These are phyloP conservation scores for Fusarium torulosum DNA, from an alignment of 2,329 filamentous ascomycete species.

Conservation along the genomic window DNA sequence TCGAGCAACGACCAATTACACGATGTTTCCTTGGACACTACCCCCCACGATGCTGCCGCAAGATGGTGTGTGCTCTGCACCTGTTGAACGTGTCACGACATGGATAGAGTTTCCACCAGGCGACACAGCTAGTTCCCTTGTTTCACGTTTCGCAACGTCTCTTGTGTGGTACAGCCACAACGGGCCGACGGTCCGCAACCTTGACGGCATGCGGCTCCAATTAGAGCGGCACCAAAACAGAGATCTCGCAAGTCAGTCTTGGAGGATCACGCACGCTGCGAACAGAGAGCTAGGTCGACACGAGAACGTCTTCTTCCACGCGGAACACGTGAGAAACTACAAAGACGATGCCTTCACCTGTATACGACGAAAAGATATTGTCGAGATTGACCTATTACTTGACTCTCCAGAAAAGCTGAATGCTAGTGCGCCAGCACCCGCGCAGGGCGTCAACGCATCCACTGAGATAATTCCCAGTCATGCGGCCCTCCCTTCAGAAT, in stretches of 20 bases:
- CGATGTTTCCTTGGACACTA: slow-evolving; percentile 93
- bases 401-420: slow-evolving; percentile 47
- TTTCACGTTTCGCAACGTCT: slow-evolving; percentile 51
- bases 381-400: slow-evolving; percentile 77
- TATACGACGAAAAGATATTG: slow-evolving; percentile 76
- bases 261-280: slow-evolving; percentile 84
- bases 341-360: slow-evolving; percentile 87
- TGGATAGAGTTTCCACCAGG: slow-evolving; percentile 71
- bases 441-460: slow-evolving; percentile 34
- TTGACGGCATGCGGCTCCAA: slow-evolving; percentile 72
- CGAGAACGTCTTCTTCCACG: slow-evolving; percentile 84
- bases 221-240: slow-evolving; percentile 73
- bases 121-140: slow-evolving; percentile 52
- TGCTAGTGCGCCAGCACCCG: slow-evolving; percentile 38
- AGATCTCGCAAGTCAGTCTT: slow-evolving; percentile 59
- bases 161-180: slow-evolving; percentile 53
- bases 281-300: slow-evolving; percentile 86
- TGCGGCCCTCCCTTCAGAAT: slow-evolving; percentile 50
- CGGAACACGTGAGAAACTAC: slow-evolving; percentile 80
- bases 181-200: slow-evolving; percentile 62
- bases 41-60: slow-evolving; percentile 79
- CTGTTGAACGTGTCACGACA: slow-evolving; percentile 78
- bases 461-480: slow-evolving; percentile 21
- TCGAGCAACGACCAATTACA: slow-evolving; percentile 78
- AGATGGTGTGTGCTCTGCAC: slow-evolving; percentile 81